phyloP scores from a whole-genome alignment of 306 rosid genomes.

The Medicago ruthenica region DNA sequence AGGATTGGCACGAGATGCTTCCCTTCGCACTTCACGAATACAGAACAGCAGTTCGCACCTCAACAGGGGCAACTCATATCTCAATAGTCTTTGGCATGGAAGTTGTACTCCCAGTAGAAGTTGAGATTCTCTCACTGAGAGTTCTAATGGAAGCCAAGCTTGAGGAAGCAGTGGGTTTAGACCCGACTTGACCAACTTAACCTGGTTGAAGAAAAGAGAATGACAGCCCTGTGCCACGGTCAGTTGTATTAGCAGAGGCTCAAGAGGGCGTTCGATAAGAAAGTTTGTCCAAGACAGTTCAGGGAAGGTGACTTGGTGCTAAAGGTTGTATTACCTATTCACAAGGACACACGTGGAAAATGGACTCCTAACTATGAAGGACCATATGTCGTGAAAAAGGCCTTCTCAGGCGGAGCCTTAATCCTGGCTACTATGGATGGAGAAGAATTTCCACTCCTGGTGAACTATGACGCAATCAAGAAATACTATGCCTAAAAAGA shows the following conservation, averaged over 20 bases:
- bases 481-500: too few species aligned
- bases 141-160: too few species aligned
- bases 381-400: too few species aligned
- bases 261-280: too few species aligned
- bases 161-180: not conserved
- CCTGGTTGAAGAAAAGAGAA: not conserved
- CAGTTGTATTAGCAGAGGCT: not conserved
- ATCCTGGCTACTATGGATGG: too few species aligned
- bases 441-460: too few species aligned
- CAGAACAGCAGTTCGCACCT: not conserved
- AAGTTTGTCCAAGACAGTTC: too few species aligned
- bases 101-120: not conserved
- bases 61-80: not conserved
- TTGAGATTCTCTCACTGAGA: not conserved
- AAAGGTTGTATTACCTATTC: too few species aligned
- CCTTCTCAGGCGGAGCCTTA: too few species aligned
- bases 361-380: not conserved
- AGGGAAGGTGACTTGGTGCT: too few species aligned
- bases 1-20: too few species aligned
- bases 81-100: not conserved
- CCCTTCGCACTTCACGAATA: not conserved
- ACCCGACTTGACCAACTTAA: not conserved
- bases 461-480: too few species aligned
- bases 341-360: not conserved
- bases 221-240: not conserved